A percentile compares a stretch with the other conserved stretches of the same genome.
phyloP scores from a whole-genome alignment of 192 early-diverging fungal genomes.

The Backusella tuberculispora region DNA sequence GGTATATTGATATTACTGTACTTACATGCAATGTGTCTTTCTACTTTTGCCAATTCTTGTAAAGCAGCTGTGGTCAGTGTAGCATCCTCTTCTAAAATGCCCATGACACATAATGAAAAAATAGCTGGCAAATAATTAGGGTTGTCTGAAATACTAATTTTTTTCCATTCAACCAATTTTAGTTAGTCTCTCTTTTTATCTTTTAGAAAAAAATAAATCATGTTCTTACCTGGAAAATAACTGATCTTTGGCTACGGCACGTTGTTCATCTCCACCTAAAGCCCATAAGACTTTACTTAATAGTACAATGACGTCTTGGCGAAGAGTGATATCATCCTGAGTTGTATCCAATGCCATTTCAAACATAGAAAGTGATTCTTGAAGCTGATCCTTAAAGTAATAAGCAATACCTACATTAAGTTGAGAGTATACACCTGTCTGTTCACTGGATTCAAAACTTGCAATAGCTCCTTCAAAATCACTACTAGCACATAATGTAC shows the following conservation, averaged over 20 bases:
- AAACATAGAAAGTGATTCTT: slow-evolving; percentile 73
- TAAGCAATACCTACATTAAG: slow-evolving; percentile 76
- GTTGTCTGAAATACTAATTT: slow-evolving; percentile 54
- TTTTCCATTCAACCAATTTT: not conserved
- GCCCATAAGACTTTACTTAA: slow-evolving; percentile 92
- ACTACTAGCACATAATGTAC: slow-evolving; percentile 66
- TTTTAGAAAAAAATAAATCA: slow-evolving; percentile 19
- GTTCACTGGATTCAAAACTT: slow-evolving; percentile 45
- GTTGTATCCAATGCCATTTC: slow-evolving; percentile 68
- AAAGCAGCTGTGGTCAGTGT: slow-evolving; percentile 65
- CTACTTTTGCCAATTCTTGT: slow-evolving; percentile 65
- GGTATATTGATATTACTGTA: not conserved
- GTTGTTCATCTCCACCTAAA: slow-evolving; percentile 77
- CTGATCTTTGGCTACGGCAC: slow-evolving; percentile 77
- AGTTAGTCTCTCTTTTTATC: not conserved
- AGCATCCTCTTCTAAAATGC: slow-evolving; percentile 64
- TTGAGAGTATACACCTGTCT: slow-evolving; percentile 42
- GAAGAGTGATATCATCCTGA: slow-evolving; percentile 50
- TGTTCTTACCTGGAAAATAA: slow-evolving; percentile 65
- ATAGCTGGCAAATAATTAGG: slow-evolving; percentile 65
- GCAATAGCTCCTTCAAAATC: slow-evolving; percentile 62
- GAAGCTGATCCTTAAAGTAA: slow-evolving; percentile 70
- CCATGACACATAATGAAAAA: slow-evolving; percentile 70
- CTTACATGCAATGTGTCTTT: slow-evolving; percentile 46
- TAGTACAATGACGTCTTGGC: slow-evolving; percentile 70